Conservation (phyloP, 345 rosid genomes). For the Gossypium turneri region DNA sequence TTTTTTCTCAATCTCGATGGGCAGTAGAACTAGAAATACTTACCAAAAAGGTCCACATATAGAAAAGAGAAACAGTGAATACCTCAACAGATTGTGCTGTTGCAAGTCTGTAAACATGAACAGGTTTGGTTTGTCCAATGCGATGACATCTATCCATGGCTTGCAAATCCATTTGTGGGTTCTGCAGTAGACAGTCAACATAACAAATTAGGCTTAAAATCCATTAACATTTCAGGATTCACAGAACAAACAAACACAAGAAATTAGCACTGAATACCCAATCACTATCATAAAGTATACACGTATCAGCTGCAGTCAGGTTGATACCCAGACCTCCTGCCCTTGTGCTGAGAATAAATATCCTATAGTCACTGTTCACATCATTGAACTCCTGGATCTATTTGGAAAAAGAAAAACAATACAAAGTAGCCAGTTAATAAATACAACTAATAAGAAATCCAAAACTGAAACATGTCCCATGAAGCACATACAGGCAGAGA, state of each 20-base stretch:
- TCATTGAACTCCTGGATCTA: conserved; percentile 85
- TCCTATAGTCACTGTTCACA: conserved; percentile 51
- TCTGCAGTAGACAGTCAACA: conserved; percentile 41
- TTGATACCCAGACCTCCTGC: conserved; percentile 99
- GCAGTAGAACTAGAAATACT: not conserved
- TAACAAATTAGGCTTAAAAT: conserved; percentile 5
- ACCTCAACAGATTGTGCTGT: conserved; percentile 95
- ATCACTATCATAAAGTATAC: conserved; percentile 93
- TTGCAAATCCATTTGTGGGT: conserved; percentile 97
- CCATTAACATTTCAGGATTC: not conserved
- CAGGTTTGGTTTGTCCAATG: conserved; percentile 98
- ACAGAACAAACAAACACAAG: not conserved
- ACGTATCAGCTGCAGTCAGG: conserved; percentile 95
- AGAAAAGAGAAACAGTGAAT: not conserved
- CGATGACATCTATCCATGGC: conserved; percentile 99
- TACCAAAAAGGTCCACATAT: not conserved
- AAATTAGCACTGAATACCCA: conserved; percentile 52
- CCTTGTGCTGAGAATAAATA: conserved; percentile 91
- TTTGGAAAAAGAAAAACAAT: not conserved
- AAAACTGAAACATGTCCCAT: not conserved
- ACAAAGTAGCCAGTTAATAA: not conserved
- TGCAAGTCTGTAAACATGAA: conserved; percentile 93
- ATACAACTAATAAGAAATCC: not conserved
- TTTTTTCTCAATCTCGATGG: conserved; percentile 14
- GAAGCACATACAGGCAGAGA: not conserved